These are phyloP conservation scores for Naganishia onofrii DNA, from an alignment of 768 basidiomycete species.

Conservation along the genomic window DNA sequence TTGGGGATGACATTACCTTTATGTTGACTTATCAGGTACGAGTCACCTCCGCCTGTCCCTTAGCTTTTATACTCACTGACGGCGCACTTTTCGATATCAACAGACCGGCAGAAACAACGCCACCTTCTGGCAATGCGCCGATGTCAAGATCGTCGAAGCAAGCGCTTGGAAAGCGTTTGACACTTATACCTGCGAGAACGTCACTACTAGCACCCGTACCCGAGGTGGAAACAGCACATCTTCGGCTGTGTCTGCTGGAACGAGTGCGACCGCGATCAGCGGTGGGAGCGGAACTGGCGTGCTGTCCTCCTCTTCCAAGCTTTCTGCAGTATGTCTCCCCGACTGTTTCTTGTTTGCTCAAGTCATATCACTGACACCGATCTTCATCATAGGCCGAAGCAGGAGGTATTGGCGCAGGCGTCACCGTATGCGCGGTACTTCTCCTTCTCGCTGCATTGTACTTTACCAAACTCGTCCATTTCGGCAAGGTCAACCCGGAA, in stretches of 20 bases:
- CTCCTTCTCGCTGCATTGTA: constrained; percentile 7
- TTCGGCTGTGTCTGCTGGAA: neutral
- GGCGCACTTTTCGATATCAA: too few relatives aligned
- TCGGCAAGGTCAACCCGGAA: constrained; percentile 18
- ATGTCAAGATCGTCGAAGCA: constrained; percentile 22
- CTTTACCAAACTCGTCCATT: constrained; percentile 20
- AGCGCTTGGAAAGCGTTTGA: constrained; percentile 20
- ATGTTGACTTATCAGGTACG: constrained; percentile 23
- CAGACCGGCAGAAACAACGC: constrained; percentile 11
- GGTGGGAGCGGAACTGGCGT: constrained; percentile 1
- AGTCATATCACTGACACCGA: too few relatives aligned
- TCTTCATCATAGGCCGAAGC: neutral
- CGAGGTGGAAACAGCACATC: constrained; percentile 19
- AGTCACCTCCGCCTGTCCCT: neutral
- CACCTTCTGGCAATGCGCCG: constrained; percentile 21
- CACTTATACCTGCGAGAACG: constrained; percentile 15
- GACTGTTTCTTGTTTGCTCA: neutral
- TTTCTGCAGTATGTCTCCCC: neutral
- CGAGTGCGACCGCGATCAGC: constrained; percentile 4
- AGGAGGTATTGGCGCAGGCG: constrained; percentile 15
- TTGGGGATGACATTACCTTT: constrained; percentile 10
- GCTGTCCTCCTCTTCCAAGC: neutral
- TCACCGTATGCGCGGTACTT: neutral
- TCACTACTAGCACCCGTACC: constrained; percentile 16
- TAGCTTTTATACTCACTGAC: neutral